These are phyloP conservation scores for Pyricularia sp. DNA, from an alignment of 2,329 filamentous ascomycete genomes.

Conservation along the genomic window DNA sequence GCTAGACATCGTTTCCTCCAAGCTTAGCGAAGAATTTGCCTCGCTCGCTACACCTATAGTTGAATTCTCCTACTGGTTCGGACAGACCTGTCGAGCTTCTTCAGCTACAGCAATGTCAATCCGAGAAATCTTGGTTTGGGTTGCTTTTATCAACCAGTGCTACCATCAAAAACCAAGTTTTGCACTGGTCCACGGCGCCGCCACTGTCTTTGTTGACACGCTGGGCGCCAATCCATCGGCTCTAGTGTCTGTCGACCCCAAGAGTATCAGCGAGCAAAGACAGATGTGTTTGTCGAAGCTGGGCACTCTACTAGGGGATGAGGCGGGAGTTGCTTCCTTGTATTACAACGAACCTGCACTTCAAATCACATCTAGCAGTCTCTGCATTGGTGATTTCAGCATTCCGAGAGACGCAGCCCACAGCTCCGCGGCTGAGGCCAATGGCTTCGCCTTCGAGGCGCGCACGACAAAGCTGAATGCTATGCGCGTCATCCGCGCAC, in stretches of 20 bases:
- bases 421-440: slow-evolving; percentile 25
- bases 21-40: slow-evolving; percentile 45
- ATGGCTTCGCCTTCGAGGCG: slow-evolving; percentile 63
- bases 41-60: slow-evolving; percentile 58
- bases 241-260: slow-evolving; percentile 58
- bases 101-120: slow-evolving; percentile 72
- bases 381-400: slow-evolving; percentile 65
- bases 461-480: slow-evolving; percentile 83
- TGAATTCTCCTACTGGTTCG: slow-evolving; percentile 87
- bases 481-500: slow-evolving; percentile 77
- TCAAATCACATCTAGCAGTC: slow-evolving; percentile 31
- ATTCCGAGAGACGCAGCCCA: slow-evolving; percentile 40
- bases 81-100: slow-evolving; percentile 62
- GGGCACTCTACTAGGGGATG: slow-evolving; percentile 49
- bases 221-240: slow-evolving; percentile 91
- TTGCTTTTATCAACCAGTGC: slow-evolving; percentile 74
- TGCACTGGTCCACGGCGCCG: slow-evolving; percentile 66
- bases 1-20: slow-evolving; percentile 69
- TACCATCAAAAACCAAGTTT: slow-evolving; percentile 25
- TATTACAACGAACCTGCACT: slow-evolving; percentile 55
- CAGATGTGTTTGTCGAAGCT: slow-evolving; percentile 61
- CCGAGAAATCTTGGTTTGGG: slow-evolving; percentile 85
- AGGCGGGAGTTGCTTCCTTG: slow-evolving; percentile 44
- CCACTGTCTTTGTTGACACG: slow-evolving; percentile 91
- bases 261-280: slow-evolving; percentile 59